These are phyloP conservation scores for Avicennia marina DNA, from an alignment of 257 asterid species.

Conservation along the genomic window DNA sequence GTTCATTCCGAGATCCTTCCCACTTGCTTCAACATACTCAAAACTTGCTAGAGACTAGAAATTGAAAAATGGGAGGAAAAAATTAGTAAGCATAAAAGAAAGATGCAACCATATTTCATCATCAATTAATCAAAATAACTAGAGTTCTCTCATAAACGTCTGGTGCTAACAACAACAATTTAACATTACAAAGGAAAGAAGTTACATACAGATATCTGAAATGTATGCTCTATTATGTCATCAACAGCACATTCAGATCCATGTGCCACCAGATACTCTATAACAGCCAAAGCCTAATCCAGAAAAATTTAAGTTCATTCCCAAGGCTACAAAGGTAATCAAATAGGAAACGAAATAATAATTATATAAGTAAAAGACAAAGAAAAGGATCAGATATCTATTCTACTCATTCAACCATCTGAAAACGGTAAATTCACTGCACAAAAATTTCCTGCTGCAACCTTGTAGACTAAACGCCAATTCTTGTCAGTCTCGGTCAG, in stretches of 20 bases:
- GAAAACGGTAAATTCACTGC: background rate
- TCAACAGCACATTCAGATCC: constrained; percentile 96
- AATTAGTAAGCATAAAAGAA: constrained; percentile 11
- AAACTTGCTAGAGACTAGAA: constrained; percentile 74
- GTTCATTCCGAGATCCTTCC: constrained; percentile 89
- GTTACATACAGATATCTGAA: constrained; percentile 74
- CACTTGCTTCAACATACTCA: constrained; percentile 89
- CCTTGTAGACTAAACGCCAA: constrained; percentile 97
- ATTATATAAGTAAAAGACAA: background rate
- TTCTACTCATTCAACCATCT: constrained; percentile 10
- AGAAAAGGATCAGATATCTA: background rate
- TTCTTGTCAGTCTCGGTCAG: constrained; percentile 75
- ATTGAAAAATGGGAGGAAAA: constrained; percentile 14
- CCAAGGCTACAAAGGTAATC: constrained; percentile 6
- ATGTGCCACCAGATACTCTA: constrained; percentile 92
- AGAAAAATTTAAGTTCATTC: constrained; percentile 15
- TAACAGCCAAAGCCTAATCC: constrained; percentile 75
- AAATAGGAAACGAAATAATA: background rate
- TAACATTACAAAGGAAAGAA: constrained; percentile 15
- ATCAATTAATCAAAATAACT: constrained; percentile 1
- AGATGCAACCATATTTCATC: no score
- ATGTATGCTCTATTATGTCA: constrained; percentile 84
- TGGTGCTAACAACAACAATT: constrained; percentile 7
- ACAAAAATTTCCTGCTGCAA: constrained; percentile 17
- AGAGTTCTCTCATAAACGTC: constrained; percentile 4